Evolutionary conservation across 805 yeast genomes (phyloP), one percentile per base, ranked within the genome.

Genomic region (Candida andamanensis): DNA sequence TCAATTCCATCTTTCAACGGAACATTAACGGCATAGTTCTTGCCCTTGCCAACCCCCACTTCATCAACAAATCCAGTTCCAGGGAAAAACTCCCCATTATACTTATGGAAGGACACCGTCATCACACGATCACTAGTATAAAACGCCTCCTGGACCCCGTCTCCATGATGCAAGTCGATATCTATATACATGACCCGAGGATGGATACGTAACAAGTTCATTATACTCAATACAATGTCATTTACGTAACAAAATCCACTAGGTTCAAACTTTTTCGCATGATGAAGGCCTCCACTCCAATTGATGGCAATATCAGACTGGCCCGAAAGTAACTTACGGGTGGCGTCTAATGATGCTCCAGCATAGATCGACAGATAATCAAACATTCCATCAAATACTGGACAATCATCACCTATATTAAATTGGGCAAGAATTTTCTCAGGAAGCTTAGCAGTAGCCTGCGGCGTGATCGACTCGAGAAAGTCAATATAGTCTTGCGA

Each of bases 61-160:
- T 90, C 98, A 47, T 89, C 85, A 30, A 87, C 72, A 45, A 85
- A 84, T 16, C 98, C 98, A 0, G 98, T 90, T 10, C 96, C 97
- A 3, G 98, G 98, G 71, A 90, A 90, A 54, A 86, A 90, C 56
- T 86, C 92, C 14, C 97, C 97, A 47, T 75, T 76, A 56, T 80
- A 90, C 60, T 87, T 90, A 68, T 89, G 97, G 69, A 89, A 89
- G 8, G 94, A 82, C 45, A 89, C 89, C 1, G 97, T 89, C 96
- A 89, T 87, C 28, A 89, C 97, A 39, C 97, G 67, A 57, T 89
- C 97, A 2, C 96, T 85, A 12, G 92, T 76, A 61, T 90, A 85
- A 52, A 90, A 90, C 1, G 97, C 97, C 58, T 90, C 97, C 57
- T 90, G 95, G 13, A 90, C 97, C 43, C 97, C 97, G 58, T 90